Evolutionary conservation across 371 early-diverging fungal species (phyloP), one percentile per base, ranked within the genome.

Genomic region (Entomophthora muscae): DNA sequence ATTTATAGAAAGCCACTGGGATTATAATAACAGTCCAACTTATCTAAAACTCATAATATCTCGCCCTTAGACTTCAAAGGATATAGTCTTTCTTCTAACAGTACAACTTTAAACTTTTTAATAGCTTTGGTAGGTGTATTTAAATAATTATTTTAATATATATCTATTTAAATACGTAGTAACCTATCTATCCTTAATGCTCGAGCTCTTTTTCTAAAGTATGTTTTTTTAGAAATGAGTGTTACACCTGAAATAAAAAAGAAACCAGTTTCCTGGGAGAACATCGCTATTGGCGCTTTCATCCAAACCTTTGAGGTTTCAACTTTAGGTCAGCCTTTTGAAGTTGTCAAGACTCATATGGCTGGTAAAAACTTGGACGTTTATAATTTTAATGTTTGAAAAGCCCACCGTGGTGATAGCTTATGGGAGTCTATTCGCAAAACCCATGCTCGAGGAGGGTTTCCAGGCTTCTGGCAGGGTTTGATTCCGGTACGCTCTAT

Each of bases 271-370:
- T 65, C 63, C 17, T 69, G 66, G 62, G 51, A 54, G 7, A 69
- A 69, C 31, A 64, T 69, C 53, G 66, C 52, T 24, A 52, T 69
- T 23, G 69, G 69, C 13, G 69, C 66, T 1, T 51, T 59, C 29
- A 65, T 65, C 26, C 65, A 65, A 24, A 65, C 65, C 1, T 88
- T 91, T 67, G 91, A 91, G 71, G 86, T 88, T 32, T 84, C 90
- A 17, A 89, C 90, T 1, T 78, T 90, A 26, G 91, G 91, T 31
- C 91, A 91, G 71, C 91, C 91, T 56, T 91, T 91, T 69, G 91
- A 91, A 72, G 91, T 91, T 30, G 70, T 89, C 64, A 91, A 91
- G 71, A 91, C 91, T 5, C 90, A 90, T 67, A 76, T 89, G 72
- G 90, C 89, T 22, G 65, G 65, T 65, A 59, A 52, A 23, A 22